Percentiles rank a stretch among this genome's conserved stretches.
phyloP scores from a whole-genome alignment of 148 eudicot genomes.

The Fagopyrum homotropicum region DNA sequence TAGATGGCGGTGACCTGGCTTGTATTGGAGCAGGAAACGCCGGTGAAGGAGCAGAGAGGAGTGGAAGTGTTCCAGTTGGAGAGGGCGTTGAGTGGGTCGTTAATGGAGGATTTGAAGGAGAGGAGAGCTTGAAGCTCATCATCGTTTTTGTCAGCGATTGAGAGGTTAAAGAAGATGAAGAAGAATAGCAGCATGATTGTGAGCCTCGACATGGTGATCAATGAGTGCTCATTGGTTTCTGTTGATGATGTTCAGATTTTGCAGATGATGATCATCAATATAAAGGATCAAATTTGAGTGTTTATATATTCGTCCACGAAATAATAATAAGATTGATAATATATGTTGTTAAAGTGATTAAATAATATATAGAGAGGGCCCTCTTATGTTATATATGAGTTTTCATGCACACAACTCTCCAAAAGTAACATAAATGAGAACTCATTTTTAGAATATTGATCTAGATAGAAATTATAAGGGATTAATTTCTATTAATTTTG shows the following conservation, averaged over 20 bases:
- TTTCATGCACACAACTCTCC: no score
- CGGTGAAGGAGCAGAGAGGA: constrained; percentile 52
- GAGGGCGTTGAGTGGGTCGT: constrained; percentile 56
- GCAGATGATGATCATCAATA: background rate
- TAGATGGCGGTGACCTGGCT: constrained; percentile 38
- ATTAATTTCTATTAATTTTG: no score
- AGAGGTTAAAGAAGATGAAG: constrained; percentile 3
- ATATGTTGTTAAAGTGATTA: no score
- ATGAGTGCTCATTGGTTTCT: background rate
- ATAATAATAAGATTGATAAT: no score
- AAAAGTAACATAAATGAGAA: no score
- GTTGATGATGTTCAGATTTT: background rate
- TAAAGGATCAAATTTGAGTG: background rate
- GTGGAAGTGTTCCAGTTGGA: constrained; percentile 53
- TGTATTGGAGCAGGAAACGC: constrained; percentile 41
- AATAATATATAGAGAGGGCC: no score
- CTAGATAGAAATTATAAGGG: no score
- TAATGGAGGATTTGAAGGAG: constrained; percentile 37
- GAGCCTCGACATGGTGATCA: background rate
- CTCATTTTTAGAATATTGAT: no score
- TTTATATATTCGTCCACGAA: background rate
- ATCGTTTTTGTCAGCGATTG: background rate
- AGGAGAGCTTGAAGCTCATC: constrained; percentile 20
- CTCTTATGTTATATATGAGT: no score
- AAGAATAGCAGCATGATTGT: background rate